Percentiles rank a stretch among this genome's conserved stretches.
Evolutionary conservation across 1,284 basidiomycete species (phyloP).

Genomic region (Neonothopanus nambi): DNA sequence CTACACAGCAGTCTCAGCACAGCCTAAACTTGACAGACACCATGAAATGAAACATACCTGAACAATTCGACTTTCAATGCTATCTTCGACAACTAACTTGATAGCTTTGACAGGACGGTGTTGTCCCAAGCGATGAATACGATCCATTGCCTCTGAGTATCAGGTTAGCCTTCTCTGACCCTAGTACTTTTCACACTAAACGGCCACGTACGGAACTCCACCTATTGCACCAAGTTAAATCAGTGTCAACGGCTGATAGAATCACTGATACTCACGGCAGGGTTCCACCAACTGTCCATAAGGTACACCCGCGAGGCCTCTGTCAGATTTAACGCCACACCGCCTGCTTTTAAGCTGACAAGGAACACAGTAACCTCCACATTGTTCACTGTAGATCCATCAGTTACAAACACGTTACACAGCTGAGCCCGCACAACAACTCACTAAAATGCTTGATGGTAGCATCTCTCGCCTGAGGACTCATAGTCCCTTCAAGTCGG

Average conservation of each 20-base stretch:
- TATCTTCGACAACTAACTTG: slow-evolving; percentile 94
- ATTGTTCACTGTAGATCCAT: slow-evolving; percentile 71
- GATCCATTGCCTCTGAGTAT: slow-evolving; percentile 90
- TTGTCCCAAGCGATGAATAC: slow-evolving; percentile 91
- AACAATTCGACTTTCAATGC: slow-evolving; percentile 93
- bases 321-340: slow-evolving; percentile 91
- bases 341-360: slow-evolving; percentile 94
- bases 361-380: slow-evolving; percentile 96
- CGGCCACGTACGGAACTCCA: slow-evolving; percentile 65
- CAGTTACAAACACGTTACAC: neutral
- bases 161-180: slow-evolving; percentile 13
- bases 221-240: slow-evolving; percentile 31
- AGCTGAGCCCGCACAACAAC: slow-evolving; percentile 30
- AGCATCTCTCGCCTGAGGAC: slow-evolving; percentile 91
- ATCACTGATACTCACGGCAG: slow-evolving; percentile 53
- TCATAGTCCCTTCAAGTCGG: slow-evolving; percentile 96
- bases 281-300: slow-evolving; percentile 94
- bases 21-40: neutral
- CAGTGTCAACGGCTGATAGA: slow-evolving; percentile 11
- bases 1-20: slow-evolving; percentile 34
- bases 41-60: slow-evolving; percentile 44
- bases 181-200: neutral
- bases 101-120: slow-evolving; percentile 91
- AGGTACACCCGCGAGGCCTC: slow-evolving; percentile 93
- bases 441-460: slow-evolving; percentile 94